These are phyloP conservation scores for Panellus pusillus DNA, from an alignment of 768 basidiomycete species.

Conservation along the genomic window DNA sequence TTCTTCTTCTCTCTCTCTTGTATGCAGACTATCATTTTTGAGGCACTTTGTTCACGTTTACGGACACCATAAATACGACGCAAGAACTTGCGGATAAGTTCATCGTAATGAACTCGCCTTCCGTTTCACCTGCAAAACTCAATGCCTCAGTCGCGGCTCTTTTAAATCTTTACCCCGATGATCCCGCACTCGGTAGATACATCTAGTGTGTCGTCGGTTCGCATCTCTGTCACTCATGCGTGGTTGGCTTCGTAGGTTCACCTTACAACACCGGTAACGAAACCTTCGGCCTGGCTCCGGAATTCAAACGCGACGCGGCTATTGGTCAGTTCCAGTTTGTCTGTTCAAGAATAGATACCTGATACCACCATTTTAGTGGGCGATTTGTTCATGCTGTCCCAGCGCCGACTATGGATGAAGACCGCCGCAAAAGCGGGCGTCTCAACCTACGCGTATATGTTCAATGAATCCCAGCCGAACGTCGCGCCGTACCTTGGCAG, in stretches of 20 bases:
- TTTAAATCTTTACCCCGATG: conserved; percentile 38
- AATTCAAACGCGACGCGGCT: conserved; percentile 33
- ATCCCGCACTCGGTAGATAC: conserved; percentile 28
- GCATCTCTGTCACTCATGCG: not conserved
- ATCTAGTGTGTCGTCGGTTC: not conserved
- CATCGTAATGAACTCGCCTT: too few relatives aligned
- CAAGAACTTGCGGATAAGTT: too few relatives aligned
- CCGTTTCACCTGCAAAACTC: too few relatives aligned
- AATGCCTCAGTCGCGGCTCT: too few relatives aligned
- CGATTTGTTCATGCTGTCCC: conserved; percentile 39
- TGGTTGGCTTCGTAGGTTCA: conserved; percentile 29
- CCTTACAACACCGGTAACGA: conserved; percentile 42
- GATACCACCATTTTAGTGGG: conserved; percentile 25
- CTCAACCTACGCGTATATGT: conserved; percentile 44
- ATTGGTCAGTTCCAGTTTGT: conserved; percentile 25
- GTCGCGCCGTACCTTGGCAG: conserved; percentile 29
- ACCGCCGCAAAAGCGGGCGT: conserved; percentile 41
- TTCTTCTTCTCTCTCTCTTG: not conserved
- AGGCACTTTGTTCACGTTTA: too few relatives aligned
- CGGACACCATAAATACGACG: too few relatives aligned
- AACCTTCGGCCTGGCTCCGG: conserved; percentile 38
- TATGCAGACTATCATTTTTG: not conserved
- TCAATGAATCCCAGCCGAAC: conserved; percentile 36
- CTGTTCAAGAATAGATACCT: not conserved
- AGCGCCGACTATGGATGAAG: conserved; percentile 40